Percentiles rank a stretch among this genome's conserved stretches.
Conservation (phyloP, 306 rosid species). For the Trifolium repens region DNA sequence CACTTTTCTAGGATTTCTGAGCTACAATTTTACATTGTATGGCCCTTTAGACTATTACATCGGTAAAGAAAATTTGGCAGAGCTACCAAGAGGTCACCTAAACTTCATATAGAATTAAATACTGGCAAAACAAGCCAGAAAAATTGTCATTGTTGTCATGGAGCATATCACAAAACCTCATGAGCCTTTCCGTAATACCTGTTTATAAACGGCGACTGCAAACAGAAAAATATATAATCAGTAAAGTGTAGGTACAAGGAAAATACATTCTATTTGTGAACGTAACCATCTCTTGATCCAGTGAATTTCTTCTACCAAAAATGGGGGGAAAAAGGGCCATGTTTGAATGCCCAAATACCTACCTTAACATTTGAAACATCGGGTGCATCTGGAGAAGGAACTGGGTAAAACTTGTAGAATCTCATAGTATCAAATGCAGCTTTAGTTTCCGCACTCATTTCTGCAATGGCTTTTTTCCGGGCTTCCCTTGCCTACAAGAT, state of each 20-base stretch:
- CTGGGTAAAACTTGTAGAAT: conserved; percentile 89
- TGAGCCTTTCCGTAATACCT: conserved; percentile 92
- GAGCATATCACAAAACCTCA: conserved; percentile 63
- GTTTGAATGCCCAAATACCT: conserved; percentile 21
- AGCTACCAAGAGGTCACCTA: conserved; percentile 58
- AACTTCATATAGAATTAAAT: conserved; percentile 30
- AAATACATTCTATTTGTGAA: conserved; percentile 3
- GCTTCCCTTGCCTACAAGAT: conserved; percentile 78
- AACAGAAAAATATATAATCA: background rate
- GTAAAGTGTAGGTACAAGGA: background rate
- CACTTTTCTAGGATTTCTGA: conserved; percentile 45
- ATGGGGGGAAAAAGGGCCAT: background rate
- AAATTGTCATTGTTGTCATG: conserved; percentile 7
- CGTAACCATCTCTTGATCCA: conserved; percentile 1
- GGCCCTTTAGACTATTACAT: conserved; percentile 38
- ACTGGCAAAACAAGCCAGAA: conserved; percentile 30
- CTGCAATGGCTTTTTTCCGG: conserved; percentile 69
- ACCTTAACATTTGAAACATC: conserved; percentile 82
- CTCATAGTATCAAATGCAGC: conserved; percentile 72
- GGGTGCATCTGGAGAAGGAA: conserved; percentile 70
- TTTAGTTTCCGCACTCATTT: conserved; percentile 77
- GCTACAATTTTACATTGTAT: conserved; percentile 52
- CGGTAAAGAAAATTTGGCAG: conserved; percentile 27
- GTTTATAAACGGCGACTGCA: conserved; percentile 83
- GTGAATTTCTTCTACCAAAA: background rate